Evolutionary conservation across 2,329 filamentous ascomycete genomes (phyloP).

Genomic region (Diplodia seriata): DNA sequence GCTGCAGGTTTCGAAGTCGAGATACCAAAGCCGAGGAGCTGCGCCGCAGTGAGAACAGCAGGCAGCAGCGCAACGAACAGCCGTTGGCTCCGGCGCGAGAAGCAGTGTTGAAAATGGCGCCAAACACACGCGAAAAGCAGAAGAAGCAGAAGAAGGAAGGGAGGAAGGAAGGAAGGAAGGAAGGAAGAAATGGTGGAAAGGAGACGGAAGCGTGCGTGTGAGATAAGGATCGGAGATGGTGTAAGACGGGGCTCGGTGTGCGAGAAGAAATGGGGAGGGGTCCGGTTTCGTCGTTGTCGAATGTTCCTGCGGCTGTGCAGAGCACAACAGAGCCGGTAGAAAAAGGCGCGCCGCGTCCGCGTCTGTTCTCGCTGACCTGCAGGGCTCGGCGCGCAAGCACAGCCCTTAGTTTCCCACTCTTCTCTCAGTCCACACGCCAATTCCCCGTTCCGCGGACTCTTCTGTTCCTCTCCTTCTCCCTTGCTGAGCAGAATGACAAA

Average conservation of each 20-base stretch:
- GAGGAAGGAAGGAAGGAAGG: background rate
- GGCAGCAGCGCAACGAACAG: background rate
- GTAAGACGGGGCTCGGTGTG: background rate
- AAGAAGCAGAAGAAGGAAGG: background rate
- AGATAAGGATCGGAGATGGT: background rate
- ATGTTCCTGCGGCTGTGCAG: background rate
- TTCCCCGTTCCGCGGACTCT: background rate
- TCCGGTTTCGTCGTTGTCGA: constrained; percentile 4
- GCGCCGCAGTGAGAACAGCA: background rate
- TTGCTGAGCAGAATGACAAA: background rate
- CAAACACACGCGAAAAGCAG: background rate
- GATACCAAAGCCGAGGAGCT: background rate
- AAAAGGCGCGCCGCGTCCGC: background rate
- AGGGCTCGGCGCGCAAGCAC: background rate
- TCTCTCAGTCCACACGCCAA: background rate
- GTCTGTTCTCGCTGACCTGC: background rate
- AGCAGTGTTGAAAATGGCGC: background rate
- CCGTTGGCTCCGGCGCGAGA: background rate
- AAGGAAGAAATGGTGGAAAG: background rate
- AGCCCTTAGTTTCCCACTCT: background rate
- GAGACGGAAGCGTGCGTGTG: background rate
- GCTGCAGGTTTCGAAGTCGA: background rate
- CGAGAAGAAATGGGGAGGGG: background rate
- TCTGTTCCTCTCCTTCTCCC: background rate
- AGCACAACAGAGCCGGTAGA: background rate